A percentile compares a stretch with the other conserved stretches of the same genome.
Evolutionary conservation across 2,329 filamentous ascomycete genomes (phyloP).

Genomic region (Aspergillus intermedius): DNA sequence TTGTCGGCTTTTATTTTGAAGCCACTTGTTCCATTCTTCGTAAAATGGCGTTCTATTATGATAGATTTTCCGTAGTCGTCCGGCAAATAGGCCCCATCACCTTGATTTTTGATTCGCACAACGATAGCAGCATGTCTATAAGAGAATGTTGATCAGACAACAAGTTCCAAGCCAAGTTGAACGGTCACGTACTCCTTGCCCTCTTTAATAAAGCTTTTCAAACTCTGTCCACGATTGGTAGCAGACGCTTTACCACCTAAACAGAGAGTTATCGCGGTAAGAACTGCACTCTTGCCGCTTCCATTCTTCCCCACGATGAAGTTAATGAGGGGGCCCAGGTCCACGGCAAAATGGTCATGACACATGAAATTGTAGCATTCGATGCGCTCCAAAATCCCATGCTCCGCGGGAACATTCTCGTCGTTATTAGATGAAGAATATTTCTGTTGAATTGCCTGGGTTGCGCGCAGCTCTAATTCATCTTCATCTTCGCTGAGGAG

Average conservation of each 20-base stretch:
- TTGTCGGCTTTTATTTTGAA: conserved; percentile 79
- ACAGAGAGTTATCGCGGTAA: conserved; percentile 88
- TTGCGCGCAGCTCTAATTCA: conserved; percentile 53
- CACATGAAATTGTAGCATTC: conserved; percentile 96
- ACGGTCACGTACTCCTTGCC: conserved; percentile 60
- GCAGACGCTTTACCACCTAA: conserved; percentile 89
- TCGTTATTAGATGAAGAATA: conserved; percentile 45
- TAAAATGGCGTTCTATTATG: conserved; percentile 85
- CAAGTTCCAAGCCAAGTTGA: not conserved
- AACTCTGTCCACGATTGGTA: conserved; percentile 82
- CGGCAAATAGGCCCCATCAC: conserved; percentile 73
- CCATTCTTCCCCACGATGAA: conserved; percentile 98
- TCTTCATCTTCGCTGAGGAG: conserved; percentile 28
- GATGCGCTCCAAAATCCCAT: conserved; percentile 81
- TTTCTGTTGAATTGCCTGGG: conserved; percentile 53
- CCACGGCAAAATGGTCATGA: conserved; percentile 71
- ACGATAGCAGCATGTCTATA: conserved; percentile 56
- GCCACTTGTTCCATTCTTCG: conserved; percentile 63
- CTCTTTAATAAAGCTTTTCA: conserved; percentile 88
- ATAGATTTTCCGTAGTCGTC: conserved; percentile 80
- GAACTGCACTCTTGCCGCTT: conserved; percentile 91
- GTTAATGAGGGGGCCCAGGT: conserved; percentile 90
- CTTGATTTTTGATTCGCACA: conserved; percentile 87
- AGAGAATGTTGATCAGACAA: conserved; percentile 5
- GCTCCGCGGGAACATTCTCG: conserved; percentile 69